Evolutionary conservation across 2,329 filamentous ascomycete genomes (phyloP).

Genomic region (Penicillium verrucosum): DNA sequence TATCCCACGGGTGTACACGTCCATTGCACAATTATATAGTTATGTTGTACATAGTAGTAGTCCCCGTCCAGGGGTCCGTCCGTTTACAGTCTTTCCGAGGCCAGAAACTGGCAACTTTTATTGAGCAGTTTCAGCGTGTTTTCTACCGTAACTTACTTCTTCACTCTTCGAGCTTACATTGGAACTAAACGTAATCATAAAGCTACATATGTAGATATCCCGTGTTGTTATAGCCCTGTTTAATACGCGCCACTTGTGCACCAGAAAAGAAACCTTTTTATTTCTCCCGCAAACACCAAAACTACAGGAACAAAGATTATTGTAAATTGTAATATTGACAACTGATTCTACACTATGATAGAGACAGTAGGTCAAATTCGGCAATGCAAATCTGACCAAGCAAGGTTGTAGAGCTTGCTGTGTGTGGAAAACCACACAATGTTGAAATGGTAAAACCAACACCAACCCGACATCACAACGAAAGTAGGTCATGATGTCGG

Average conservation of each 20-base stretch:
- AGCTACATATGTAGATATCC: no score
- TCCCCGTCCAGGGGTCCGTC: no score
- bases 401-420: constrained; percentile 18
- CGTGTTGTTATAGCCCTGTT: not conserved
- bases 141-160: not conserved
- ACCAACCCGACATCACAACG: constrained; percentile 19
- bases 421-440: constrained; percentile 28
- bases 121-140: no score
- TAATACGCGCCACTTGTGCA: not conserved
- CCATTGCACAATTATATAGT: no score
- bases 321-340: constrained; percentile 21
- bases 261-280: not conserved
- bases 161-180: not conserved
- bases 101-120: not conserved
- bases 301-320: not conserved
- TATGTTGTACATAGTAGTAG: no score
- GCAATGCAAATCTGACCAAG: constrained; percentile 25
- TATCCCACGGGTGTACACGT: no score
- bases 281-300: not conserved
- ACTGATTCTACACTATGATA: constrained; percentile 21
- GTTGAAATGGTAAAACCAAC: constrained; percentile 35
- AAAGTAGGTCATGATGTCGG: constrained; percentile 6
- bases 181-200: not conserved
- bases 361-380: constrained; percentile 20
- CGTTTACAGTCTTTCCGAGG: no score